Conservation (phyloP, 306 rosid genomes). For the Hippophae tibetana region DNA sequence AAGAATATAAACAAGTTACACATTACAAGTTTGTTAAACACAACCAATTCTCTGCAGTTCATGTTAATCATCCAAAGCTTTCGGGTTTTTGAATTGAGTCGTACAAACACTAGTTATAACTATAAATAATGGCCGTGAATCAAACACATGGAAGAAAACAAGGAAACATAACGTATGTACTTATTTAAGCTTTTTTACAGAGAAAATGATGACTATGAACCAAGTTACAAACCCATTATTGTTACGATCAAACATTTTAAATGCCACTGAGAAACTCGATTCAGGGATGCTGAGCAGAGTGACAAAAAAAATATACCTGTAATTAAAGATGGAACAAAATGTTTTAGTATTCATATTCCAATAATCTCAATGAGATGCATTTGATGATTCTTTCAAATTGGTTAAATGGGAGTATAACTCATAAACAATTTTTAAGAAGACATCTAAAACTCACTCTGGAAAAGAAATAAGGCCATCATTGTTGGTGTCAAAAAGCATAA, state of each 20-base stretch:
- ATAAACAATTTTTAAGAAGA: background rate
- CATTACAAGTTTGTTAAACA: background rate
- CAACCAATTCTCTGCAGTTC: background rate
- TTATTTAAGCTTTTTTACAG: background rate
- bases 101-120: too few relatives aligned
- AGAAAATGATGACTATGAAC: background rate
- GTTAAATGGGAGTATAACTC: too few relatives aligned
- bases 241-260: slow-evolving; percentile 79
- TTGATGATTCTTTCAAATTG: background rate
- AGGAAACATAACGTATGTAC: background rate
- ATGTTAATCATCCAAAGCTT: too few relatives aligned
- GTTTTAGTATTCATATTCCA: background rate
- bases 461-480: slow-evolving; percentile 80
- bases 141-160: too few relatives aligned
- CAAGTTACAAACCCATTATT: slow-evolving; percentile 46
- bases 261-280: slow-evolving; percentile 58
- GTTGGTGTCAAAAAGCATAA: slow-evolving; percentile 78
- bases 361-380: background rate
- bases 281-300: slow-evolving; percentile 78
- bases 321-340: background rate
- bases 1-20: background rate
- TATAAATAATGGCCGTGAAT: too few relatives aligned
- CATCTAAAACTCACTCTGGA: slow-evolving; percentile 39
- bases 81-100: too few relatives aligned
- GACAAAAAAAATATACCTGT: slow-evolving; percentile 66